Conservation (phyloP, 2,329 filamentous ascomycete genomes). For the Fonsecaea nubica region DNA sequence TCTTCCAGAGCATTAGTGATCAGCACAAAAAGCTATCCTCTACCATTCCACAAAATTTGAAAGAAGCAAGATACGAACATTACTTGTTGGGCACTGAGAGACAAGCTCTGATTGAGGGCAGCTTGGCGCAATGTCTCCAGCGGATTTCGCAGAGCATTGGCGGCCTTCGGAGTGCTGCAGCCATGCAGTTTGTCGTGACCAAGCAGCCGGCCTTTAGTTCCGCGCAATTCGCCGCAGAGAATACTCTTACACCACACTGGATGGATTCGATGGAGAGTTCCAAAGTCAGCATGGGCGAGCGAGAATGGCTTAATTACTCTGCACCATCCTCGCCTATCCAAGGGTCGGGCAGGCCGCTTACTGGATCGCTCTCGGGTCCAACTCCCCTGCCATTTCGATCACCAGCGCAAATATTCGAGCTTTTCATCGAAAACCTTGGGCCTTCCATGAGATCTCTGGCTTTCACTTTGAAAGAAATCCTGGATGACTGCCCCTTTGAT, state of each 20-base stretch:
- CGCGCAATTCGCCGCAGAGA: slow-evolving; percentile 36
- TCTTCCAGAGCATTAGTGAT: slow-evolving; percentile 67
- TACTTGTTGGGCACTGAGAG: slow-evolving; percentile 80
- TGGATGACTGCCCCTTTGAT: slow-evolving; percentile 85
- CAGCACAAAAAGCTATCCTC: slow-evolving; percentile 72
- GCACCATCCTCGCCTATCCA: slow-evolving; percentile 34
- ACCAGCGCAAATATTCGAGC: slow-evolving; percentile 84
- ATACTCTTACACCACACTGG: slow-evolving; percentile 32
- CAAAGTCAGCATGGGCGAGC: slow-evolving; percentile 11
- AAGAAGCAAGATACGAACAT: slow-evolving; percentile 88
- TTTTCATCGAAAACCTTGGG: slow-evolving; percentile 86
- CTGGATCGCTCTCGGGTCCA: slow-evolving; percentile 22
- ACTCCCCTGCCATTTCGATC: slow-evolving; percentile 54
- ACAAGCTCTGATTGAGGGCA: slow-evolving; percentile 78
- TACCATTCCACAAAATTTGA: slow-evolving; percentile 75
- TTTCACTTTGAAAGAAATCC: slow-evolving; percentile 84
- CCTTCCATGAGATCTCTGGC: slow-evolving; percentile 97
- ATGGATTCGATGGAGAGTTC: slow-evolving; percentile 22
- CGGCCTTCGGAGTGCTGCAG: slow-evolving; percentile 85
- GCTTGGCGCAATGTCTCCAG: slow-evolving; percentile 82
- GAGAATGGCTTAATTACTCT: slow-evolving; percentile 20
- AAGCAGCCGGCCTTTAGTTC: slow-evolving; percentile 60
- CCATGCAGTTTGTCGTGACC: slow-evolving; percentile 85
- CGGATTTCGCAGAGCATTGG: slow-evolving; percentile 86
- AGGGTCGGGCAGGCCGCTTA: slow-evolving; percentile 63